phyloP scores from a whole-genome alignment of 805 yeast genomes.

The Peterozyma xylosa region DNA sequence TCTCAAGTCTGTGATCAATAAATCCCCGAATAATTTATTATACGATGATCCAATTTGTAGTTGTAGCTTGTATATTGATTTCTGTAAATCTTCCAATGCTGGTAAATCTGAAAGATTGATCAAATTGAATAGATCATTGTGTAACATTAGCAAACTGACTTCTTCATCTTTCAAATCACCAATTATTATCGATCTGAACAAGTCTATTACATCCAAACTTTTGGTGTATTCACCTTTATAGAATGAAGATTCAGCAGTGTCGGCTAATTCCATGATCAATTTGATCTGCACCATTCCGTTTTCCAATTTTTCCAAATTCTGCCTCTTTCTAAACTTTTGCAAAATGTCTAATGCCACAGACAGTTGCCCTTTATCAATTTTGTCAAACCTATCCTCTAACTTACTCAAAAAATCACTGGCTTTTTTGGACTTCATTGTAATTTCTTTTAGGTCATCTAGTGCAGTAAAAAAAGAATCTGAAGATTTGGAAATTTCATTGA shows the following conservation, averaged over 20 bases:
- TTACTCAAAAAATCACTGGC: slow-evolving; percentile 40
- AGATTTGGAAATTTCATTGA: slow-evolving; percentile 76
- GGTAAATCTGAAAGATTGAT: slow-evolving; percentile 36
- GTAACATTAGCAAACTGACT: background rate
- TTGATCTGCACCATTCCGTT: slow-evolving; percentile 50
- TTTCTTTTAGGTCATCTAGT: slow-evolving; percentile 64
- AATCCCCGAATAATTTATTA: slow-evolving; percentile 45
- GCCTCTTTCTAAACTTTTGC: slow-evolving; percentile 40
- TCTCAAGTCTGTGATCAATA: slow-evolving; percentile 56
- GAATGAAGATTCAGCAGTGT: slow-evolving; percentile 40
- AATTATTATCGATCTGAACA: slow-evolving; percentile 48
- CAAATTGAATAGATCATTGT: slow-evolving; percentile 9
- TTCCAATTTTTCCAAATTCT: slow-evolving; percentile 57
- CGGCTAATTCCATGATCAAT: slow-evolving; percentile 35
- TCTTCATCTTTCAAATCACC: slow-evolving; percentile 31
- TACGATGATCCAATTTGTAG: slow-evolving; percentile 66
- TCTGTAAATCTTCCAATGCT: slow-evolving; percentile 43
- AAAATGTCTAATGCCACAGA: slow-evolving; percentile 42
- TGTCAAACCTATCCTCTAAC: slow-evolving; percentile 37
- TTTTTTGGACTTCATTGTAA: slow-evolving; percentile 45
- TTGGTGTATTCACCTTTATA: slow-evolving; percentile 37
- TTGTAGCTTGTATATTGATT: slow-evolving; percentile 46
- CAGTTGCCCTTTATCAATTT: slow-evolving; percentile 42
- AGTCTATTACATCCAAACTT: slow-evolving; percentile 51
- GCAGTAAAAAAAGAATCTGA: slow-evolving; percentile 83